A percentile compares a stretch with the other conserved stretches of the same genome.
phyloP scores from a whole-genome alignment of 164 flowering plant genomes.

The Liriodendron chinense region DNA sequence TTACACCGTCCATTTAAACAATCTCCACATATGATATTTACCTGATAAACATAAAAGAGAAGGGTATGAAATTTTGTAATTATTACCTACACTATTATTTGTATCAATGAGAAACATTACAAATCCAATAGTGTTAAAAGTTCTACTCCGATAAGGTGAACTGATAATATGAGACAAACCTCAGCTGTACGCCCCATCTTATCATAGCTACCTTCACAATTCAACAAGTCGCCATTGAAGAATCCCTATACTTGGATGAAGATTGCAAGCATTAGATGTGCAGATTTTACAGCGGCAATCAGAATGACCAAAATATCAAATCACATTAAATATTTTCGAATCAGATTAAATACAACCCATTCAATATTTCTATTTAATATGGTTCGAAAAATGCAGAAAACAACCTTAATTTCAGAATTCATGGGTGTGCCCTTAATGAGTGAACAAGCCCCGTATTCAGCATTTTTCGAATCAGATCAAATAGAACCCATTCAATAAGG shows the following conservation, averaged over 20 bases:
- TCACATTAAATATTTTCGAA: not conserved
- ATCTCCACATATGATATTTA: constrained; percentile 73
- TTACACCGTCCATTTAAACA: constrained; percentile 66
- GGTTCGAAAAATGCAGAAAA: too few relatives aligned
- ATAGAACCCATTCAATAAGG: too few relatives aligned
- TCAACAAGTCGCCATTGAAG: constrained; percentile 72
- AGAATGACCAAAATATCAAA: not conserved
- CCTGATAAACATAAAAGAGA: constrained; percentile 39
- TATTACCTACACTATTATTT: not conserved
- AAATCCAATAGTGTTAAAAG: not conserved
- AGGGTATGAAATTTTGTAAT: not conserved
- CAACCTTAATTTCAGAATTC: too few relatives aligned
- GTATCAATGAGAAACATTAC: not conserved
- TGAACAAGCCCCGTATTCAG: too few relatives aligned
- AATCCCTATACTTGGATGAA: constrained; percentile 46
- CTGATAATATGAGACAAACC: constrained; percentile 43
- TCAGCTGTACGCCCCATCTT: constrained; percentile 90
- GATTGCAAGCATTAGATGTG: not conserved
- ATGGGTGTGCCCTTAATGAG: too few relatives aligned
- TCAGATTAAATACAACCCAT: too few relatives aligned
- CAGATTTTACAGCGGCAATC: not conserved
- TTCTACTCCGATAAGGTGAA: not conserved
- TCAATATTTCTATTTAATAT: too few relatives aligned
- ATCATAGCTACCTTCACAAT: constrained; percentile 79
- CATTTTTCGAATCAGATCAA: too few relatives aligned